Conservation (phyloP, 2,329 filamentous ascomycete genomes). For the Boeremia exigua region DNA sequence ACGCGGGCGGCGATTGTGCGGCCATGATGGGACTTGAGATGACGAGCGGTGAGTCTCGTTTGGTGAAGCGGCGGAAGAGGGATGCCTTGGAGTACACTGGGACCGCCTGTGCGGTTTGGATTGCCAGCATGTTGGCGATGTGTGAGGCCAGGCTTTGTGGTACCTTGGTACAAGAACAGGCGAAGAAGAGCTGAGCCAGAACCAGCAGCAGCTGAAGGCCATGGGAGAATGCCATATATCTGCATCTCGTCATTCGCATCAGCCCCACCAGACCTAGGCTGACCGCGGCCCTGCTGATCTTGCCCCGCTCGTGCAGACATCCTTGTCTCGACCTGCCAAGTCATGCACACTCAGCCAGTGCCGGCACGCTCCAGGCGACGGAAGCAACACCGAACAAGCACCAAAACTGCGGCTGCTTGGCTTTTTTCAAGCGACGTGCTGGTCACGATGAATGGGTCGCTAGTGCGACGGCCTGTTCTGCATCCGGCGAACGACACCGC, state of each 20-base stretch:
- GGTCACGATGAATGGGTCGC: constrained; percentile 6
- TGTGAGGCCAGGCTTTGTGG: neutral
- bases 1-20: constrained; percentile 1
- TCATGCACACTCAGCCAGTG: constrained; percentile 3
- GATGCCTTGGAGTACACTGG: constrained; percentile 22
- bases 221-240: constrained; percentile 12
- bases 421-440: neutral
- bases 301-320: neutral
- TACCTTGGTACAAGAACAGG: constrained; percentile 10
- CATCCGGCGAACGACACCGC: constrained; percentile 7
- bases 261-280: constrained; percentile 9
- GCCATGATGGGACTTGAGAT: constrained; percentile 12
- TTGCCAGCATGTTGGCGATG: constrained; percentile 18
- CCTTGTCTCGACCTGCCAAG: constrained; percentile 13
- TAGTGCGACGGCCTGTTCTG: neutral
- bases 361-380: constrained; percentile 1
- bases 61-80: constrained; percentile 28
- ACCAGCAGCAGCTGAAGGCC: neutral
- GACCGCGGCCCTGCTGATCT: neutral
- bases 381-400: constrained; percentile 1
- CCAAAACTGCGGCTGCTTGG: neutral
- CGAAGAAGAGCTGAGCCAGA: neutral
- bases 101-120: constrained; percentile 17
- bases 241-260: constrained; percentile 8
- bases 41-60: constrained; percentile 6